Conservation (phyloP, 805 yeast genomes). For the Metschnikowia noctiluminum region DNA sequence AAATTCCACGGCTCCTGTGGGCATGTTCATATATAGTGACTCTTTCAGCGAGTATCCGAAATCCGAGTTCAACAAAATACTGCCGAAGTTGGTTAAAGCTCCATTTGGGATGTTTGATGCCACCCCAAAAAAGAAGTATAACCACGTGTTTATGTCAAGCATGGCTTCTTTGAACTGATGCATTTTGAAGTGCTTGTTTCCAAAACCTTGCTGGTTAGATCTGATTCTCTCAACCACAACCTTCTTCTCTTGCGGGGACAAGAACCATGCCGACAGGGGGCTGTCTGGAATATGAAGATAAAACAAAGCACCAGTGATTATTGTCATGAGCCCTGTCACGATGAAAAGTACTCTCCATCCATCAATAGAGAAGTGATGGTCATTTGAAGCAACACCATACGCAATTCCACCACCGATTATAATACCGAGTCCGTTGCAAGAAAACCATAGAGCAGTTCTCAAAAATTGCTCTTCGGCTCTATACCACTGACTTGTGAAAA, state of each 20-base stretch:
- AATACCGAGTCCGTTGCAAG: conserved; percentile 34
- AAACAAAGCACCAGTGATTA: conserved; percentile 47
- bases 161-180: conserved; percentile 52
- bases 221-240: conserved; percentile 50
- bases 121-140: conserved; percentile 23
- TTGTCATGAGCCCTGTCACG: conserved; percentile 57
- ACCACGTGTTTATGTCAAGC: conserved; percentile 48
- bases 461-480: conserved; percentile 37
- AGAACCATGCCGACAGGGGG: conserved; percentile 46
- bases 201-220: conserved; percentile 55
- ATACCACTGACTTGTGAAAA: conserved; percentile 59
- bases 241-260: conserved; percentile 42
- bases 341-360: conserved; percentile 64
- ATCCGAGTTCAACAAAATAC: conserved; percentile 26
- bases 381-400: conserved; percentile 45
- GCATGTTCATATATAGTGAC: conserved; percentile 25
- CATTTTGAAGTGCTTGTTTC: conserved; percentile 51
- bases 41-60: conserved; percentile 23
- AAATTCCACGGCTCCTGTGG: conserved; percentile 24
- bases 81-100: conserved; percentile 28
- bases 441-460: conserved; percentile 35
- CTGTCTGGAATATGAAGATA: conserved; percentile 52
- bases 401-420: conserved; percentile 47
- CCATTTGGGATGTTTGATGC: conserved; percentile 30
- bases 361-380: conserved; percentile 36